phyloP scores from a whole-genome alignment of 208 protist genomes.

The Wallacemonas sp. region DNA sequence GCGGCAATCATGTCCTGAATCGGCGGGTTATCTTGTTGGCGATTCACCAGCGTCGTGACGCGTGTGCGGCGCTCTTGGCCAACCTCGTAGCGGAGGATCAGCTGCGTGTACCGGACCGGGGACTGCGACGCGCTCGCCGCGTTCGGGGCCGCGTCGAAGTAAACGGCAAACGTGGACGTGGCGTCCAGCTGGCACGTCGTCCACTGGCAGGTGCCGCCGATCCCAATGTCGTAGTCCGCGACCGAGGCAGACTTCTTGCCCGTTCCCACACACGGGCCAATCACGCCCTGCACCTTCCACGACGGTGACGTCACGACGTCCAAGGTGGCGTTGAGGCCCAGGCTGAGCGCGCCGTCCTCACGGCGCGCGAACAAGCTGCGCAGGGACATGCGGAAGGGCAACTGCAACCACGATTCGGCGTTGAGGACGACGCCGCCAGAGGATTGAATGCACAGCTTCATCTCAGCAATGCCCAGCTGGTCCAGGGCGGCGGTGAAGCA shows the following conservation, averaged over 20 bases:
- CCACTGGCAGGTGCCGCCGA: conserved; percentile 98
- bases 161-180: conserved; percentile 94
- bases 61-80: conserved; percentile 75
- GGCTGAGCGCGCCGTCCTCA: conserved; percentile 80
- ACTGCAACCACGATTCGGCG: conserved; percentile 96
- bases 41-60: conserved; percentile 86
- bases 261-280: conserved; percentile 92
- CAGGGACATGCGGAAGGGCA: conserved; percentile 95
- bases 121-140: conserved; percentile 23
- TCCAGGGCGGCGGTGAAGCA: conserved; percentile 97
- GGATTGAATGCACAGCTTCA: conserved; percentile 92
- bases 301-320: conserved; percentile 96
- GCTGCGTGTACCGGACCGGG: conserved; percentile 89
- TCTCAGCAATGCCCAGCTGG: conserved; percentile 97
- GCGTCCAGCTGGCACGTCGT: conserved; percentile 94
- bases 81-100: conserved; percentile 96
- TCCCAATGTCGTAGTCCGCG: conserved; percentile 92
- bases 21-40: conserved; percentile 45
- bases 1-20: conserved; percentile 68
- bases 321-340: conserved; percentile 96
- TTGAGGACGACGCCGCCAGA: conserved; percentile 96
- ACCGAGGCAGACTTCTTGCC: conserved; percentile 91
- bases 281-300: conserved; percentile 95
- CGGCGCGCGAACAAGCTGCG: conserved; percentile 86
- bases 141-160: conserved; percentile 94